Conservation (phyloP, 2,329 filamentous ascomycete species). For the Blastomyces emzantsi region DNA sequence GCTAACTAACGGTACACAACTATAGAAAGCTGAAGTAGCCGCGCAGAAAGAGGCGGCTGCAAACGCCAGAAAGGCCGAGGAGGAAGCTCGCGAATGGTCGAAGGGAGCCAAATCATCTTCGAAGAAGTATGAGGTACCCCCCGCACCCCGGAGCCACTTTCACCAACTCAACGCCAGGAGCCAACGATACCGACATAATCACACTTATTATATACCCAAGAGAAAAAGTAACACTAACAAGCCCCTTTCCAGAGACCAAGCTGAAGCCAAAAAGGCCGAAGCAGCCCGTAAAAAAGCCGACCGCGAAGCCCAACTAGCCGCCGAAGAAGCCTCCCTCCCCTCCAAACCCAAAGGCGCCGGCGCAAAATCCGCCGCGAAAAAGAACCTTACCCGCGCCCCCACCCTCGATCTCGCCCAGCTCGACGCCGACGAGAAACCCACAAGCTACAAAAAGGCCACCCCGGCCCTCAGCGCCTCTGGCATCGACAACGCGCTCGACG, state of each 20-base stretch:
- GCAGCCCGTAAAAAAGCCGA: slow-evolving; percentile 85
- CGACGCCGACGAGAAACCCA: slow-evolving; percentile 46
- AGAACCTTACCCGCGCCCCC: slow-evolving; percentile 43
- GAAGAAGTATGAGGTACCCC: slow-evolving; percentile 62
- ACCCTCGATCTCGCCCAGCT: slow-evolving; percentile 64
- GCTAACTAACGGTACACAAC: slow-evolving; percentile 4
- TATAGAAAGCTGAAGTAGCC: slow-evolving; percentile 80
- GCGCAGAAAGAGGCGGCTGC: slow-evolving; percentile 67
- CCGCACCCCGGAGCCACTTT: not conserved
- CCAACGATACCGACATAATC: not conserved
- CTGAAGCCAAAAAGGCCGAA: slow-evolving; percentile 74
- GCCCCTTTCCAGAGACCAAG: slow-evolving; percentile 57
- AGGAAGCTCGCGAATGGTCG: slow-evolving; percentile 68
- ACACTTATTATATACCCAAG: not conserved
- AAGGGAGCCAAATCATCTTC: slow-evolving; percentile 75
- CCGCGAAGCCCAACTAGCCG: slow-evolving; percentile 69
- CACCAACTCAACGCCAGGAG: not conserved
- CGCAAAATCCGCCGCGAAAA: slow-evolving; percentile 42
- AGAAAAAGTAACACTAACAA: not conserved
- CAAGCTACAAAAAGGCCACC: slow-evolving; percentile 36
- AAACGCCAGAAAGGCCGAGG: slow-evolving; percentile 55
- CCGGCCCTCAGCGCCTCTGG: slow-evolving; percentile 67
- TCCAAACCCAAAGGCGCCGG: slow-evolving; percentile 50
- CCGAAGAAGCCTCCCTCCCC: slow-evolving; percentile 65
- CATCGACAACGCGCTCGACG: slow-evolving; percentile 90